These are phyloP conservation scores for Mycena haematopus DNA, from an alignment of 768 basidiomycete genomes.

Conservation along the genomic window DNA sequence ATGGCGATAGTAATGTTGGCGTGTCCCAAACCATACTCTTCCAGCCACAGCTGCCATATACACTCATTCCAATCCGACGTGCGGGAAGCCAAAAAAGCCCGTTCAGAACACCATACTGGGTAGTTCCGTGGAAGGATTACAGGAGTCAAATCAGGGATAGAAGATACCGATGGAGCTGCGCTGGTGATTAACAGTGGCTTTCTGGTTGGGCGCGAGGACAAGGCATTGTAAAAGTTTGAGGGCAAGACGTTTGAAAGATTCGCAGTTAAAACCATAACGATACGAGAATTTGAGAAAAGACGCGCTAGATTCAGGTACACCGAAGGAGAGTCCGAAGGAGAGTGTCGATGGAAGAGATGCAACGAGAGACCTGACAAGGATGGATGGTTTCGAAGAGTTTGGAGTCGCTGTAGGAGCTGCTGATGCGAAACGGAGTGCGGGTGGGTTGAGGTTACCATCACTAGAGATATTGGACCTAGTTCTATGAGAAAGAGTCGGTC, in stretches of 20 bases:
- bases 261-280: constrained; percentile 59
- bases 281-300: constrained; percentile 57
- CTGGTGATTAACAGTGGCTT: constrained; percentile 33
- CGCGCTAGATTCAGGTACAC: constrained; percentile 67
- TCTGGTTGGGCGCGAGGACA: constrained; percentile 21
- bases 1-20: constrained; percentile 18
- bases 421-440: constrained; percentile 35
- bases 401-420: constrained; percentile 37
- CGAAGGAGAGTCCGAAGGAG: constrained; percentile 40
- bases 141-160: constrained; percentile 52
- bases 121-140: constrained; percentile 51
- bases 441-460: constrained; percentile 34
- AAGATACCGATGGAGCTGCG: constrained; percentile 40
- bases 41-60: constrained; percentile 68
- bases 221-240: constrained; percentile 26
- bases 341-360: constrained; percentile 50
- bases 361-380: constrained; percentile 42
- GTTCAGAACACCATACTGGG: constrained; percentile 67
- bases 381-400: constrained; percentile 31
- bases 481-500: constrained; percentile 47
- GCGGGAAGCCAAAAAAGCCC: constrained; percentile 52
- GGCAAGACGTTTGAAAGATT: constrained; percentile 40
- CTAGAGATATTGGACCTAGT: constrained; percentile 11
- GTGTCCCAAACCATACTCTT: constrained; percentile 48
- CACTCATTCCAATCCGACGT: constrained; percentile 67